Conservation (phyloP, 768 basidiomycete species). For the Naganishia kalamii region DNA sequence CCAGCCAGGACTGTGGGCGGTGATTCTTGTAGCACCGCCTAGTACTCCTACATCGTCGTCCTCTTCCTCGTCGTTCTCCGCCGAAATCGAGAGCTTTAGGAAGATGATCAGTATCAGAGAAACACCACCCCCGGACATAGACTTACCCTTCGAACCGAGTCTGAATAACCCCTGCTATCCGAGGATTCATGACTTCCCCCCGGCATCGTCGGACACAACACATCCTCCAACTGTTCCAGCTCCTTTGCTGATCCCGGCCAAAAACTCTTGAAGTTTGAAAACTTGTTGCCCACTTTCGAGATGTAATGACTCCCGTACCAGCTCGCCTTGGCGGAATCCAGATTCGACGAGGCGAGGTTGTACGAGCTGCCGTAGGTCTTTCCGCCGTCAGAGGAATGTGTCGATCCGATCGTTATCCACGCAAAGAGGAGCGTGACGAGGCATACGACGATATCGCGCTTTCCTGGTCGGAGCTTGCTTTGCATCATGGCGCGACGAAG, state of each 20-base stretch:
- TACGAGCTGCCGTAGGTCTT: background rate
- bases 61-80: constrained; percentile 14
- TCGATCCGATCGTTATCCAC: constrained; percentile 31
- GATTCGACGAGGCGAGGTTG: background rate
- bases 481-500: background rate
- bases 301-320: constrained; percentile 6
- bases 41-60: constrained; percentile 17
- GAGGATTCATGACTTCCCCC: background rate
- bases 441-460: constrained; percentile 41
- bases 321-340: background rate
- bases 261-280: background rate
- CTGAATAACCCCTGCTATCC: background rate
- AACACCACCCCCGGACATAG: background rate
- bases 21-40: constrained; percentile 26
- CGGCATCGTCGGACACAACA: constrained; percentile 7
- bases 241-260: constrained; percentile 10
- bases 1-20: constrained; percentile 40
- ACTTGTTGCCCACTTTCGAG: constrained; percentile 1
- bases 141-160: background rate
- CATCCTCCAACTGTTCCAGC: constrained; percentile 13
- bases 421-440: constrained; percentile 37
- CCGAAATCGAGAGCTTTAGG: background rate
- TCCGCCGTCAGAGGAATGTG: background rate
- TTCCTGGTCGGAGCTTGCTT: constrained; percentile 29
- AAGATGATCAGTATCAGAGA: background rate